Evolutionary conservation across 108 stramenopile genomes (phyloP).

Genomic region (Pseudonitzschia pungens): DNA sequence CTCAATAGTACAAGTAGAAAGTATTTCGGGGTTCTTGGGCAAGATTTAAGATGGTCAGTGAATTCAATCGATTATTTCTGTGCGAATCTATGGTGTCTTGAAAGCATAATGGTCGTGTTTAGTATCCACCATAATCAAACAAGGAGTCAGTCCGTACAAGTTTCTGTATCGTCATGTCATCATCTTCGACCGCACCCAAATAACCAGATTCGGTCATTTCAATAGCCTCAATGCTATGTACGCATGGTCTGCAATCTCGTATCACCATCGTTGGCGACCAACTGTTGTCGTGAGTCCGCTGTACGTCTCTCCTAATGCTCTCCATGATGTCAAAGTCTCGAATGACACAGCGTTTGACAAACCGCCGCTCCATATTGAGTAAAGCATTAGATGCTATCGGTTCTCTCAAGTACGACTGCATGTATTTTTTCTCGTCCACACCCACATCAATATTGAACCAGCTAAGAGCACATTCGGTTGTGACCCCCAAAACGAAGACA

Average conservation of each 20-base stretch:
- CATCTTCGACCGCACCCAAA: constrained; percentile 14
- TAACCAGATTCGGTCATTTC: constrained; percentile 37
- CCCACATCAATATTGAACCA: constrained; percentile 47
- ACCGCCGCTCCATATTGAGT: constrained; percentile 29
- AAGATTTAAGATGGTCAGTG: too few relatives aligned
- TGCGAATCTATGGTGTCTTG: background rate
- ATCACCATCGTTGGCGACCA: background rate
- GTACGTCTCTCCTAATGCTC: constrained; percentile 21
- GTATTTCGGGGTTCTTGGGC: too few relatives aligned
- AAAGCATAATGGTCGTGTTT: background rate
- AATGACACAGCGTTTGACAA: constrained; percentile 38
- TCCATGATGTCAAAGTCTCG: constrained; percentile 43
- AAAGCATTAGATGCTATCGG: constrained; percentile 35
- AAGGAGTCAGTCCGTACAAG: constrained; percentile 36
- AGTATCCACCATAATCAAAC: constrained; percentile 41
- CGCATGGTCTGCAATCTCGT: constrained; percentile 4
- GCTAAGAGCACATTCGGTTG: constrained; percentile 53
- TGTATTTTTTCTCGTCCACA: constrained; percentile 67
- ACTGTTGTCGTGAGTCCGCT: background rate
- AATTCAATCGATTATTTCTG: background rate
- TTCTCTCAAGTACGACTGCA: constrained; percentile 37
- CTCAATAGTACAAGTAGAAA: background rate
- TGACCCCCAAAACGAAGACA: constrained; percentile 58
- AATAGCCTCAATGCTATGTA: constrained; percentile 15
- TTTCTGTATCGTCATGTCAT: constrained; percentile 24